Conservation (phyloP, 2,329 filamentous ascomycete species). For the Aspergillus sp. region DNA sequence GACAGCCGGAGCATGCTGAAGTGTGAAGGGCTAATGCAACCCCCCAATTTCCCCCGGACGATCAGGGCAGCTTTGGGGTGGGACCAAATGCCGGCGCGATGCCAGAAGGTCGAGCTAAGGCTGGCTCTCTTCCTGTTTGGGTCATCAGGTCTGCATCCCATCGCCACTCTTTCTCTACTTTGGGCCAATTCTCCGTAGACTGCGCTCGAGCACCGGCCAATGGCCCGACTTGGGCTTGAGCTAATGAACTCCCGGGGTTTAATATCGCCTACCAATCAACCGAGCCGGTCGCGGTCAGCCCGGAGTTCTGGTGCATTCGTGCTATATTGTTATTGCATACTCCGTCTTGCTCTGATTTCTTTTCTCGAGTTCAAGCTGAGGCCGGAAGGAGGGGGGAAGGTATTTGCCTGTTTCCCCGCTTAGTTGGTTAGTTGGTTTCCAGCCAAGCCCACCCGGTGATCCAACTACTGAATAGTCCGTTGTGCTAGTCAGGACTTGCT, state of each 20-base stretch:
- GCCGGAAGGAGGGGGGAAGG: not conserved
- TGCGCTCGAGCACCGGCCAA: not conserved
- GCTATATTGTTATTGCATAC: not conserved
- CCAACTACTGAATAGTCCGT: too few species aligned
- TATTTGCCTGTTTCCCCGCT: too few species aligned
- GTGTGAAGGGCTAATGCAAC: not conserved
- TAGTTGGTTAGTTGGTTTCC: too few species aligned
- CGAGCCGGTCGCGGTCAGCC: not conserved
- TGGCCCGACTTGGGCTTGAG: not conserved
- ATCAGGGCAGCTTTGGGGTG: conserved; percentile 7
- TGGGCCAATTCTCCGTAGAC: conserved; percentile 14
- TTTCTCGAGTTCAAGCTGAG: not conserved
- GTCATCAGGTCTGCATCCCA: not conserved
- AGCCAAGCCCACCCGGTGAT: too few species aligned
- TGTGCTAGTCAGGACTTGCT: too few species aligned
- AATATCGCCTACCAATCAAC: conserved; percentile 4
- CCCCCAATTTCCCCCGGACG: conserved; percentile 11
- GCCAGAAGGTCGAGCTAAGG: too few species aligned
- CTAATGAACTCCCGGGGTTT: not conserved
- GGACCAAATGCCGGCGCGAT: not conserved
- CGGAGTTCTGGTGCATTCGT: not conserved
- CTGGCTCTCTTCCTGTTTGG: too few species aligned
- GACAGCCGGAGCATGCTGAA: not conserved
- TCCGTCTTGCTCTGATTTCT: not conserved
- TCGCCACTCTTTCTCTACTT: conserved; percentile 4